phyloP scores from a whole-genome alignment of 148 eudicot species.

The Rhododendron kiyosumense region DNA sequence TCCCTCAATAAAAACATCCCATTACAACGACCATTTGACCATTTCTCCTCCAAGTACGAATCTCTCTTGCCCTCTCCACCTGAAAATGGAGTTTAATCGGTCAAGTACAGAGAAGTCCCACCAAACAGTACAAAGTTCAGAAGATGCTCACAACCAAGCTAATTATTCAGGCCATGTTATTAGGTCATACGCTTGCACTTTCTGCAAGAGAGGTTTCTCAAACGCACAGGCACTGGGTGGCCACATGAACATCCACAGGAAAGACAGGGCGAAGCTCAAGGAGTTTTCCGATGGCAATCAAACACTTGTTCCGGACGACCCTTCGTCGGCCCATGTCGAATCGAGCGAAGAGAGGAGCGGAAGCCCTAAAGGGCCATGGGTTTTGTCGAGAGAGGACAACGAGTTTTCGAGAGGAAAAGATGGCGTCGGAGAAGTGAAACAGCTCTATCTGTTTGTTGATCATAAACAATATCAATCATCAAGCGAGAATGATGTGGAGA shows the following conservation, averaged over 20 bases:
- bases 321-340: neutral
- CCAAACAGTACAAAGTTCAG: slow-evolving; percentile 1
- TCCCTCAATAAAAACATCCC: neutral
- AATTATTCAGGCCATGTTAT: slow-evolving; percentile 7
- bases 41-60: neutral
- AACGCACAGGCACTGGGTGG: slow-evolving; percentile 37
- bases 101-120: neutral
- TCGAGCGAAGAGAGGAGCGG: neutral
- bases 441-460: neutral
- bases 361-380: neutral
- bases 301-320: neutral
- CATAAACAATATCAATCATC: neutral
- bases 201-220: slow-evolving; percentile 48
- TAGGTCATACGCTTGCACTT: slow-evolving; percentile 36
- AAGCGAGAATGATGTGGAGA: no score
- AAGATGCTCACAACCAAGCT: neutral
- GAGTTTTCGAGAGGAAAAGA: slow-evolving; percentile 1
- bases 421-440: neutral
- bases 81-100: slow-evolving; percentile 9
- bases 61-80: neutral
- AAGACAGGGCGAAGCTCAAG: slow-evolving; percentile 42
- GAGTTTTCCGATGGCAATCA: slow-evolving; percentile 8
- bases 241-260: slow-evolving; percentile 47
- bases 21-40: slow-evolving; percentile 2
- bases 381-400: neutral